Base-by-base conservation (phyloP, 768 basidiomycete genomes). In the Trametes sanguinea region DNA sequence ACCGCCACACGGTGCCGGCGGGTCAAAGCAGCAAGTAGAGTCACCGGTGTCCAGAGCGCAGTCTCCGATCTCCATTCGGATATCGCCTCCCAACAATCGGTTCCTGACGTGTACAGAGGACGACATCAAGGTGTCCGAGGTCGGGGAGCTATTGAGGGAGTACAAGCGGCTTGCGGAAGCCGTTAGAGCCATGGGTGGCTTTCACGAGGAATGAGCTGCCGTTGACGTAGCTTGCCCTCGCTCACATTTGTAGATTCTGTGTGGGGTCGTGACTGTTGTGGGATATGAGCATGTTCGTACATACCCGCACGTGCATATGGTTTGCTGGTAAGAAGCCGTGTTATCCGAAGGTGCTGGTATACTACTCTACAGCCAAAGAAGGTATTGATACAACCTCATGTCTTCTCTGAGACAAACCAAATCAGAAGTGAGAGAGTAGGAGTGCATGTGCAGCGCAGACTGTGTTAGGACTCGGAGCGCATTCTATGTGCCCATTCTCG, bases 91-190 rank as follows among this genome's bases (percentile, higher is more conserved):
- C 0, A 86, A 83, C 46, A 76, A 80, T 48, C 83, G 88, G 10
- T 94, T 95, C 71, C 62, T 93, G 57, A 84, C 89, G 51, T 87
- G 88, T 64, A 77, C 82, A 0, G 82, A 85, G 50, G 90, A 88
- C 55, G 96, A 98, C 63, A 73, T 98, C 56, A 82, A 81, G 55
- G 75, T 98, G 29, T 85, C 87, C 0, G 96, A 99, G 66, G 85
- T 98, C 1, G 85, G 80, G 0, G 85, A 89, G 65, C 78, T 99
- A 45, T 76, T 98, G 71, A 76, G 78, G 35, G 95, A 97, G 65
- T 98, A 97, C 73, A 83, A 84, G 65, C 77, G 89, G 46, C 71
- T 97, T 54, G 94, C 86, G 8, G 89, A 91, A 45, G 85, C 81
- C 16, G 76, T 94, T 37, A 76, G 83, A 30, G 78, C 76, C 22